These are phyloP conservation scores for Eimeria brunetti DNA, from an alignment of 169 alveolate species.

Conservation along the genomic window DNA sequence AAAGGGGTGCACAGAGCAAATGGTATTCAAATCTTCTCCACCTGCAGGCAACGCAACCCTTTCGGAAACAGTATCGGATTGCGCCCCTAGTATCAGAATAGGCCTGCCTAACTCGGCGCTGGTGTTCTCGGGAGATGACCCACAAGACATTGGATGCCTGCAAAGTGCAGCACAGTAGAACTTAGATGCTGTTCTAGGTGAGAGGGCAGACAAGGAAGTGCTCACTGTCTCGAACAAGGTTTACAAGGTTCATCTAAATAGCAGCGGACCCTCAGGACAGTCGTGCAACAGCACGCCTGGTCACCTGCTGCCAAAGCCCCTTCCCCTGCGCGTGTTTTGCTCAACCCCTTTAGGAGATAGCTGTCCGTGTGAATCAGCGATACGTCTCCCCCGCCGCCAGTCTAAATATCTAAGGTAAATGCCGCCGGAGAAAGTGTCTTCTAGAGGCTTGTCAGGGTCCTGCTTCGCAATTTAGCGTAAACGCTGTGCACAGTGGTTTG, in stretches of 20 bases:
- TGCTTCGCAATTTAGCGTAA: not conserved
- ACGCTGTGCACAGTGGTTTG: not conserved
- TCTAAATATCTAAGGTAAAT: not conserved
- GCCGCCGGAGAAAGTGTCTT: not conserved
- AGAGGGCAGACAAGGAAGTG: not conserved
- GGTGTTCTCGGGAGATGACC: slow-evolving; percentile 22
- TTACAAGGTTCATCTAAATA: not conserved
- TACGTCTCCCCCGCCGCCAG: not conserved
- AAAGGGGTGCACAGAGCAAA: not conserved
- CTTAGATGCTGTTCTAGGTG: not conserved
- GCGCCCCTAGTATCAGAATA: not conserved
- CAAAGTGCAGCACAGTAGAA: not conserved
- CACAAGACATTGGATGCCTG: not conserved
- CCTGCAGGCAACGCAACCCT: not conserved
- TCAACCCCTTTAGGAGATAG: not conserved
- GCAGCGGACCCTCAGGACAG: not conserved
- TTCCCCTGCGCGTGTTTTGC: not conserved
- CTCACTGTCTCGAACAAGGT: not conserved
- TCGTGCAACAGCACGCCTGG: not conserved
- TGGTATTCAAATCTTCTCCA: not conserved
- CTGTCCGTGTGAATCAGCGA: not conserved
- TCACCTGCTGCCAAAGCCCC: slow-evolving; percentile 1
- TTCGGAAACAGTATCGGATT: not conserved
- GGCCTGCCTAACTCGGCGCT: slow-evolving; percentile 23
- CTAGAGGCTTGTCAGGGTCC: not conserved